Percentiles rank a stretch among this genome's conserved stretches.
Conservation (phyloP, 2,329 filamentous ascomycete species). For the Colletotrichum sidae region DNA sequence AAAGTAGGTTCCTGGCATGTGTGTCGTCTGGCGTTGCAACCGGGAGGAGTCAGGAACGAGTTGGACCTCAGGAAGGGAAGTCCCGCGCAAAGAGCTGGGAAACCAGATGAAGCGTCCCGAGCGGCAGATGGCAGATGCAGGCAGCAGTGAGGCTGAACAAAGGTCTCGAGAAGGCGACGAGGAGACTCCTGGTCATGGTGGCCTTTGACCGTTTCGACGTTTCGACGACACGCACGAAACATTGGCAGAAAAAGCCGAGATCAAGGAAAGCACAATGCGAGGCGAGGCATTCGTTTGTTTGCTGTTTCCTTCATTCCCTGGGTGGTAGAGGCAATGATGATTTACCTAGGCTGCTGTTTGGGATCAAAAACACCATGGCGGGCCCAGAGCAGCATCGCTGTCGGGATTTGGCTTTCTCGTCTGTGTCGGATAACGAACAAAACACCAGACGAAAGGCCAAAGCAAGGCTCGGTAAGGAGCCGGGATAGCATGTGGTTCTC, state of each 20-base stretch:
- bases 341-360: not conserved
- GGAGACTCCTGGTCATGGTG: not conserved
- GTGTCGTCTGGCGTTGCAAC: not conserved
- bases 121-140: not conserved
- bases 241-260: slow-evolving; percentile 27
- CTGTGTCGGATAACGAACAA: slow-evolving; percentile 6
- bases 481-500: not conserved
- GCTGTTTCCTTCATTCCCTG: not conserved
- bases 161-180: slow-evolving; percentile 9
- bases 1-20: not conserved
- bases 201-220: slow-evolving; percentile 22
- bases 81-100: not conserved
- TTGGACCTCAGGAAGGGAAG: slow-evolving; percentile 17
- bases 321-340: too few species aligned
- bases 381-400: slow-evolving; percentile 2
- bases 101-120: not conserved
- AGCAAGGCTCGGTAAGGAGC: not conserved
- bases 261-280: not conserved
- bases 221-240: slow-evolving; percentile 34
- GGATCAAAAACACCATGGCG: slow-evolving; percentile 7
- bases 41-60: slow-evolving; percentile 7
- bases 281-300: slow-evolving; percentile 1
- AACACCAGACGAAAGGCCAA: slow-evolving; percentile 20
- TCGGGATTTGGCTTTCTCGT: slow-evolving; percentile 21
- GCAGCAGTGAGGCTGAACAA: slow-evolving; percentile 13